Conservation (phyloP, 2,329 filamentous ascomycete genomes). For the Alternaria ethzedia region DNA sequence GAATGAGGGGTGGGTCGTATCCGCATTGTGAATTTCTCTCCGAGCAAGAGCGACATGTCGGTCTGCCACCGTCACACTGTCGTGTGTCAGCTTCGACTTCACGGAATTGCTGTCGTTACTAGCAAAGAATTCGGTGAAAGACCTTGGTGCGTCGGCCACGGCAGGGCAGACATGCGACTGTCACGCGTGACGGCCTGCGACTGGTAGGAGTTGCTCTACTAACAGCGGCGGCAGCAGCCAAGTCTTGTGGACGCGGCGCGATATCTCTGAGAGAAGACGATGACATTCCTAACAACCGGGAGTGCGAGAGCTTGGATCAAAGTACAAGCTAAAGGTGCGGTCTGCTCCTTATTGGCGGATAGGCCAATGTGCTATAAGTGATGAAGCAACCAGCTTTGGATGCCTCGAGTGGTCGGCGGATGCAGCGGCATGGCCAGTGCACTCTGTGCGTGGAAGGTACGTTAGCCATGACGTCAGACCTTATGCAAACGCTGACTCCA, state of each 20-base stretch:
- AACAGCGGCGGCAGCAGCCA: not conserved
- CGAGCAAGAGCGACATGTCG: slow-evolving; percentile 9
- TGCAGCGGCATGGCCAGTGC: not conserved
- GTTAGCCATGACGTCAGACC: not conserved
- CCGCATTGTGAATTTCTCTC: slow-evolving; percentile 1
- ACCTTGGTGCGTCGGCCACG: slow-evolving; percentile 13
- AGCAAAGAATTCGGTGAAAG: not conserved
- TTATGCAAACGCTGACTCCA: not conserved
- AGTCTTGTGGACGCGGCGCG: slow-evolving; percentile 5
- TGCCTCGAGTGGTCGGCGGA: not conserved
- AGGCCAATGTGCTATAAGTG: not conserved
- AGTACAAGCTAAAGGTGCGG: not conserved
- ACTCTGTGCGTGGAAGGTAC: not conserved
- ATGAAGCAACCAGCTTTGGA: not conserved
- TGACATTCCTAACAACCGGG: not conserved
- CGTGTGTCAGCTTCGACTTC: not conserved
- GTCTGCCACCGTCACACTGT: slow-evolving; percentile 15
- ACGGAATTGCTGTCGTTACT: not conserved
- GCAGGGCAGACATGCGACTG: slow-evolving; percentile 8
- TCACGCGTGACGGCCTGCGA: not conserved
- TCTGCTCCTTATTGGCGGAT: not conserved
- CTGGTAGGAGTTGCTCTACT: not conserved
- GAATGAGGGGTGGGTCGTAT: slow-evolving; percentile 5
- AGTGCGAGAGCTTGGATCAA: not conserved
- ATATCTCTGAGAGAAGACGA: slow-evolving; percentile 3